phyloP scores from a whole-genome alignment of 495 filamentous ascomycete genomes.

The Thermochaetoides thermophila region DNA sequence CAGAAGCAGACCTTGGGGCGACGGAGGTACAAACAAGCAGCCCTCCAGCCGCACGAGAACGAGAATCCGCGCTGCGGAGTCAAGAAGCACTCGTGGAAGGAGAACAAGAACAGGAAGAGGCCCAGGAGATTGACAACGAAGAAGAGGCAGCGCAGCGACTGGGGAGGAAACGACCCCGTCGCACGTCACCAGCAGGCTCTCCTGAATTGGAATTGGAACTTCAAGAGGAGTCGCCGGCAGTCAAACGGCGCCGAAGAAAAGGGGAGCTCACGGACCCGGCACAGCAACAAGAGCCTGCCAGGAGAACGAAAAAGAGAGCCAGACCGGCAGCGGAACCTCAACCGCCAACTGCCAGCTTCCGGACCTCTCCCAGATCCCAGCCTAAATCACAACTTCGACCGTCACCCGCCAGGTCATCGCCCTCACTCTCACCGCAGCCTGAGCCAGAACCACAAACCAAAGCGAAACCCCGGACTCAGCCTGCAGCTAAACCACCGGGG shows the following conservation, averaged over 20 bases:
- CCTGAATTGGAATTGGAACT: conserved; percentile 15
- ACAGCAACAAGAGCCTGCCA: conserved; percentile 21
- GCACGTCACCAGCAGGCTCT: conserved; percentile 16
- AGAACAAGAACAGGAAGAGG: conserved; percentile 11
- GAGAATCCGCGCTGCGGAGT: conserved; percentile 13
- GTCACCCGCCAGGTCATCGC: background rate
- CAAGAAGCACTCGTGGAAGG: conserved; percentile 7
- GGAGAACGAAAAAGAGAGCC: conserved; percentile 1
- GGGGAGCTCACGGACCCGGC: conserved; percentile 17
- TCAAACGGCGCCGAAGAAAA: conserved; percentile 22
- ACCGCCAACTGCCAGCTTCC: conserved; percentile 1
- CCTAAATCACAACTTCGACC: background rate
- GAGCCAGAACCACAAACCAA: background rate
- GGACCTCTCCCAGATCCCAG: too few relatives aligned
- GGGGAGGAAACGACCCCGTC: conserved; percentile 23
- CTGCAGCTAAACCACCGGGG: conserved; percentile 3
- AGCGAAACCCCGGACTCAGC: background rate
- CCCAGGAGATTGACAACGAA: conserved; percentile 13
- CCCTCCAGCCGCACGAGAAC: too few relatives aligned
- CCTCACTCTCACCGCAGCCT: background rate
- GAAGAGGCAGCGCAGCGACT: conserved; percentile 21
- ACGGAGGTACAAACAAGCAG: conserved; percentile 6
- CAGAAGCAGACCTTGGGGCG: conserved; percentile 2
- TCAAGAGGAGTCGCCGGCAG: conserved; percentile 12
- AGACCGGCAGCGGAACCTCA: background rate